Base-by-base conservation (phyloP, 2,329 filamentous ascomycete genomes). In the Nothopassalora personata region DNA sequence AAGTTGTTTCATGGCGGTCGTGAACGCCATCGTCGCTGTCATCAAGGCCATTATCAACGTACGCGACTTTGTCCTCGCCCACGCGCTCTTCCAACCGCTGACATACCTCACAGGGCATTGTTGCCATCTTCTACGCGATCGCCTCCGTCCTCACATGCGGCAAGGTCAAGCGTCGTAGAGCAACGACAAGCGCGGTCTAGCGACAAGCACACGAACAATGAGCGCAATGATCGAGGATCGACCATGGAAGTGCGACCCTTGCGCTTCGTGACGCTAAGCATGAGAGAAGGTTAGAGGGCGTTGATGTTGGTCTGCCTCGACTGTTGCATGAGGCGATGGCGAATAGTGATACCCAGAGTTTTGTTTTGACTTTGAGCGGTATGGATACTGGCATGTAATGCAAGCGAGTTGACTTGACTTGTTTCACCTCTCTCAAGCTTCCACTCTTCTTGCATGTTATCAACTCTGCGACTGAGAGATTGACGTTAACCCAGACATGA, bases 101-200 rank as follows among this genome's bases (percentile, higher is more conserved):
- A 64, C 52, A 33, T 5, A 53, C 33, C 61, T 72, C 75, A 69
- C 74, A 79, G 72, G 78, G 73, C 70, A 79, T 80, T 65, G 78
- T 79, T 67, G 68, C 76, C 43, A 72, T 80, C 69, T 79, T 79
- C 72, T 73, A 70, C 70, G 78, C 77, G 54, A 69, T 80, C 74
- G 77, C 79, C 72, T 75, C 70, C 63, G 79, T 77, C 73, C 71
- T 80, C 55, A 80, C 78, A 47, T 80, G 78, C 71, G 77, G 77
- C 65, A 74, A 74, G 54, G 73, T 77, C 57, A 66, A 73, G 57
- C 62, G 77, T 23, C 67, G 73, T n/a, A 70, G 69, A 56, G 69
- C 67, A 54, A 71, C 66, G 46, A 75, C 73, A 10, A 74, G 72
- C 61, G 64, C 65, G 28, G 72, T 74, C 56, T 74, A 73, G 63